Evolutionary conservation across 768 basidiomycete species (phyloP).

Genomic region (Tephrocybe sp.): DNA sequence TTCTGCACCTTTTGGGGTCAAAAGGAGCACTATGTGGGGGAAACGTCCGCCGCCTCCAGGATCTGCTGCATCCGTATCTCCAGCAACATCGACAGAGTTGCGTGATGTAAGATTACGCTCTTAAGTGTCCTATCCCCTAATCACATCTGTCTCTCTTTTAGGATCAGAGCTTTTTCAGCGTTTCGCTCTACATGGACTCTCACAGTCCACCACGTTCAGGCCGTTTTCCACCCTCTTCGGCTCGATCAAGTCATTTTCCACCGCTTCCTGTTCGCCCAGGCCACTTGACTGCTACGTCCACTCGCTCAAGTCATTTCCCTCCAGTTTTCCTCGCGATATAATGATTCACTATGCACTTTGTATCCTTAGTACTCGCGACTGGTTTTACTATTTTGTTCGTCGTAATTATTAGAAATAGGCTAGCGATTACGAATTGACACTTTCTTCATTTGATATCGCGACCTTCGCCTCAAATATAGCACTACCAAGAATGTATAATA

Average conservation of each 20-base stretch:
- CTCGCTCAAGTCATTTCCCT: not conserved
- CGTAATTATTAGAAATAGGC: too few relatives aligned
- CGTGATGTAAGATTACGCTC: not conserved
- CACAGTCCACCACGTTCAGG: not conserved
- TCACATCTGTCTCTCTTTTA: not conserved
- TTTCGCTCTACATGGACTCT: slow-evolving; percentile 4
- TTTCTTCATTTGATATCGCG: too few relatives aligned
- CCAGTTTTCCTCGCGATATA: not conserved
- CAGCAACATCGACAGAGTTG: not conserved
- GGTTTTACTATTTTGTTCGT: too few relatives aligned
- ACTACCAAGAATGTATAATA: too few relatives aligned
- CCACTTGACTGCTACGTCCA: not conserved
- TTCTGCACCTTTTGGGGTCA: not conserved
- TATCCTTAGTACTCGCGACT: too few relatives aligned
- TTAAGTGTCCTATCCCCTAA: too few relatives aligned
- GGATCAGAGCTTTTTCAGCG: slow-evolving; percentile 4
- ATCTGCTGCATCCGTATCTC: not conserved
- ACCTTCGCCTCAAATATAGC: too few relatives aligned
- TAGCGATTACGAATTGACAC: too few relatives aligned
- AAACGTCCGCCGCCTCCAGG: not conserved
- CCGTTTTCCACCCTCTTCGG: not conserved
- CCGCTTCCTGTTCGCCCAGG: not conserved
- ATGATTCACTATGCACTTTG: too few relatives aligned
- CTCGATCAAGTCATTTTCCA: not conserved
- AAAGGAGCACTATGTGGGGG: slow-evolving; percentile 1